Base-by-base conservation (phyloP, 192 early-diverging fungal species). In the Helicostylum pulchrum region DNA sequence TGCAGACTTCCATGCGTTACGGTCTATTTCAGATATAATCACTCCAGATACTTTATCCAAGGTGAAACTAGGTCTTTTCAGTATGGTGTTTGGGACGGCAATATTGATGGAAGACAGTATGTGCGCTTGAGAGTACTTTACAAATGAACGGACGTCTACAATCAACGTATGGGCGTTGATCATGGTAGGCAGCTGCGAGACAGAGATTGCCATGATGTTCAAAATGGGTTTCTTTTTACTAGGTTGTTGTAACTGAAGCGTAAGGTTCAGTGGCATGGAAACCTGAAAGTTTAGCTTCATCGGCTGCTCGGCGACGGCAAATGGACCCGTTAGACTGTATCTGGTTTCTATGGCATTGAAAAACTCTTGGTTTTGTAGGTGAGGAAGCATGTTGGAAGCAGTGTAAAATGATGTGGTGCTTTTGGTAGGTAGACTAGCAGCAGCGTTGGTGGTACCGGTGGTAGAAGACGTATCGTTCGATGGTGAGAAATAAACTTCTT, bases 101-200 rank as follows among this genome's bases (percentile, higher is more conserved):
- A 94, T 77, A 64, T 80, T 90, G 34, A 93, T 76, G 4, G 89
- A 84, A 0, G 71, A 66, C 26, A 62, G 62, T 26, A 94, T 82
- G 20, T 77, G 80, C 15, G 76, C 67, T 0, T 62, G 53, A 20
- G 81, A 65, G 63, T 82, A 86, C 11, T 80, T 80, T 11, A 77
- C 72, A 53, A 84, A 86, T 5, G 83, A 73, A 42, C 91, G 87
- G 70, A 91, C 82, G 61, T 94, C 92, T 44, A 94, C 67, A 9
- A 74, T 39, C 9, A 39, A 39, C 7, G 36, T 39, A 9, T 39
- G 1, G 5, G 5, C 7, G 36, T 39, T 39, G 36, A 39, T 39
- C 36, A 39, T 6, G 36, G 36, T 10, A 6, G 36, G 36, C 1
- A 39, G 36, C 9, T 39, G 36, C 8, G 5, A 74, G 67, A 23